Percentiles rank a stretch among this genome's conserved stretches.
Evolutionary conservation across 192 early-diverging fungal genomes (phyloP).

Genomic region (Phycomyces nitens): DNA sequence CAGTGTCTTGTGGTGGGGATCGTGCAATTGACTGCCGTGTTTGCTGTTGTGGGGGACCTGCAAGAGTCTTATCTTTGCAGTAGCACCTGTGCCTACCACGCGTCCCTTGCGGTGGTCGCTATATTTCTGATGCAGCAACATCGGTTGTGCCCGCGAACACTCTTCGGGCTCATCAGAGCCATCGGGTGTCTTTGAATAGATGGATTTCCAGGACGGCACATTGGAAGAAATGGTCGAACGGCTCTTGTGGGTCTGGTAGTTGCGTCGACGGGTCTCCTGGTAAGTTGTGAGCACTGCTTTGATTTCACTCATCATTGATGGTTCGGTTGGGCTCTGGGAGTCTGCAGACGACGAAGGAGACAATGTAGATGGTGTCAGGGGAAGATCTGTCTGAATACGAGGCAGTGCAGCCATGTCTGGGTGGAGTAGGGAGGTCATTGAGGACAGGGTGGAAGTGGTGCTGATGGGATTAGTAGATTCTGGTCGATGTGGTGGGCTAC

Average conservation of each 20-base stretch:
- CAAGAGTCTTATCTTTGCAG: conserved; percentile 78
- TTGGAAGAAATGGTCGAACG: neutral
- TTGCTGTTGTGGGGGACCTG: conserved; percentile 30
- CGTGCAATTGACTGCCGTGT: too few relatives aligned
- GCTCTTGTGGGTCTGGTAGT: neutral
- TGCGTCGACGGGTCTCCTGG: too few relatives aligned
- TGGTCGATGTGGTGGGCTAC: neutral
- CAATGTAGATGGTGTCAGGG: too few relatives aligned
- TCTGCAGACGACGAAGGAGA: too few relatives aligned
- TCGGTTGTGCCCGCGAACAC: neutral
- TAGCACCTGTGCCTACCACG: conserved; percentile 80
- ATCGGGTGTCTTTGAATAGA: neutral
- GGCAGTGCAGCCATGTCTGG: too few relatives aligned
- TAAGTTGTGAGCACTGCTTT: too few relatives aligned
- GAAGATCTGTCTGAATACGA: too few relatives aligned
- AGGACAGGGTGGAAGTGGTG: too few relatives aligned
- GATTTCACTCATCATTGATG: too few relatives aligned
- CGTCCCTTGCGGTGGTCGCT: conserved; percentile 7
- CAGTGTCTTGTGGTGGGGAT: neutral
- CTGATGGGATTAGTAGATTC: too few relatives aligned
- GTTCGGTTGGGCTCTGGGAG: too few relatives aligned
- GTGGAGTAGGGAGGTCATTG: too few relatives aligned
- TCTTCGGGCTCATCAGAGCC: neutral
- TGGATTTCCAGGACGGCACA: neutral
- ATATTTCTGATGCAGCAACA: conserved; percentile 20